Evolutionary conservation across 176 grass and related monocot genomes (phyloP), one percentile per base, ranked within the genome.

Genomic region (Cocos nucifera): DNA sequence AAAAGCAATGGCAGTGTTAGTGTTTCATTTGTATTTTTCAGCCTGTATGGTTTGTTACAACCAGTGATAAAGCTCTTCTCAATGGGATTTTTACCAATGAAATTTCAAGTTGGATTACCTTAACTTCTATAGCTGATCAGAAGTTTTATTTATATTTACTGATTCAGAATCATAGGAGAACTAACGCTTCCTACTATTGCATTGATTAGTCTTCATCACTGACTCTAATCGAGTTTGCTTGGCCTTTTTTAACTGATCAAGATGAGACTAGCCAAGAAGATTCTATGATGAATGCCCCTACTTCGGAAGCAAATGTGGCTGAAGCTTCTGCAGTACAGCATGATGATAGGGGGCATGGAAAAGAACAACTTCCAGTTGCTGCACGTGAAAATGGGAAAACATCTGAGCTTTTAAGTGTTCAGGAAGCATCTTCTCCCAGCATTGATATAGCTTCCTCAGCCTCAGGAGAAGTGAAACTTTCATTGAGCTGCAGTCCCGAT

Each of bases 391-490:
- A 70, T 63, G 51, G 52, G 57, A 44, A 53, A 35, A 56, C 27
- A 75, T 76, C 66, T 59, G 32, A 51, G 51, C 23, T 77, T 65
- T 14, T 65, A 51, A 64, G 52, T 39, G 74, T 19, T 17, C 73
- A 58, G 16, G 78, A 76, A 19, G 28, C 54, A 62, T 52, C 74
- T 71, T 72, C 73, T 56, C 70, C 62, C 50, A 65, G 73, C 22
- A 35, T 85, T 63, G 79, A 80, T 64, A 69, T 88, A 59, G 85
- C 78, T 77, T 95, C 89, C 23, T 85, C 89, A 6, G 48, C 79
- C 35, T 74, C 50, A 17, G 85, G 90, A 66, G 73, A 82, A 66
- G 71, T 86, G 18, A 89, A 89, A 66, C 66, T 89, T 75, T 70
- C 79, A 44, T 35, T 86, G 18, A 73, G 22, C 22, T 83, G 65